Percentiles rank a stretch among this genome's conserved stretches.
Evolutionary conservation across 192 early-diverging fungal genomes (phyloP).

Genomic region (Coemansia sp.): DNA sequence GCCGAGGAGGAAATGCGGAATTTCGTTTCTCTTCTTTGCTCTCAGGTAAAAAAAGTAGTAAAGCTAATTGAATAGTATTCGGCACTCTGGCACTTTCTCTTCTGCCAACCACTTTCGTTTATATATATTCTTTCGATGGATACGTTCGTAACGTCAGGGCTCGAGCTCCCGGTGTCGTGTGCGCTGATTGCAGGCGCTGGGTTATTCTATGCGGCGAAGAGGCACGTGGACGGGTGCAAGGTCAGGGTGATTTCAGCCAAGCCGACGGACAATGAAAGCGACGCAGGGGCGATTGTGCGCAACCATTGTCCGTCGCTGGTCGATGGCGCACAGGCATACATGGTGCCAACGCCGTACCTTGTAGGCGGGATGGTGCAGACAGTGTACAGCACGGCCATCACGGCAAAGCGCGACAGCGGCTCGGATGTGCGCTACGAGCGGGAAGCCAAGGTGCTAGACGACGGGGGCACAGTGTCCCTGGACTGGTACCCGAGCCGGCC

Average conservation of each 20-base stretch:
- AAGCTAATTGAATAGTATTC: too few relatives aligned
- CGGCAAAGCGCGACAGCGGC: slow-evolving; percentile 32
- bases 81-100: too few relatives aligned
- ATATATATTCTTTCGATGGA: background rate
- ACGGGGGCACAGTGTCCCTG: slow-evolving; percentile 80
- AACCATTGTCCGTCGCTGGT: slow-evolving; percentile 56
- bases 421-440: slow-evolving; percentile 33
- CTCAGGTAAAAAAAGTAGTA: too few relatives aligned
- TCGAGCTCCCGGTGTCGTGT: slow-evolving; percentile 2
- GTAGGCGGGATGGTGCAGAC: slow-evolving; percentile 79
- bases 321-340: slow-evolving; percentile 45
- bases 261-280: background rate
- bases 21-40: too few relatives aligned
- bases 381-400: slow-evolving; percentile 33
- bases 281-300: slow-evolving; percentile 10
- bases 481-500: slow-evolving; percentile 76
- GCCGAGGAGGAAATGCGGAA: too few relatives aligned
- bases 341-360: slow-evolving; percentile 72
- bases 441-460: slow-evolving; percentile 58
- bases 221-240: slow-evolving; percentile 7
- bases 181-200: slow-evolving; percentile 5
- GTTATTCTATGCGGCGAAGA: slow-evolving; percentile 5
- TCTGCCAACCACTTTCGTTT: background rate
- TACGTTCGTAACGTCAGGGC: background rate
- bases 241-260: slow-evolving; percentile 7